These are phyloP conservation scores for Serendipita vermifera DNA, from an alignment of 768 basidiomycete genomes.

Conservation along the genomic window DNA sequence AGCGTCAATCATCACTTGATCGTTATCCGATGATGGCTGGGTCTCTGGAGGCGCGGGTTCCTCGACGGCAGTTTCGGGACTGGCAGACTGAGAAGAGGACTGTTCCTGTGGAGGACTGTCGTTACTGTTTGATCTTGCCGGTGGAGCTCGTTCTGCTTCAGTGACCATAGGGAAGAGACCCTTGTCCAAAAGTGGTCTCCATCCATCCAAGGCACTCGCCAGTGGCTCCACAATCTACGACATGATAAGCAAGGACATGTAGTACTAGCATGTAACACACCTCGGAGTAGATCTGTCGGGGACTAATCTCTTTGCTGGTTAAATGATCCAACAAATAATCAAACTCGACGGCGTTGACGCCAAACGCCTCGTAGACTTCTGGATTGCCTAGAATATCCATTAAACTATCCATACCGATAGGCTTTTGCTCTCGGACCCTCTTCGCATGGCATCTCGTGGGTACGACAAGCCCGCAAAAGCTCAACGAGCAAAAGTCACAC, in stretches of 20 bases:
- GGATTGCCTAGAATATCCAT: constrained; percentile 50
- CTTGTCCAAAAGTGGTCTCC: background rate
- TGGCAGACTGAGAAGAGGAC: background rate
- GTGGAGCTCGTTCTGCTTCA: background rate
- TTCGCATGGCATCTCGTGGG: constrained; percentile 58
- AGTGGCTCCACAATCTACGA: background rate
- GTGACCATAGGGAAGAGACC: background rate
- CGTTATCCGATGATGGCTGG: background rate
- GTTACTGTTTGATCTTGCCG: background rate
- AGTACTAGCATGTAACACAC: constrained; percentile 26
- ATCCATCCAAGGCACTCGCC: background rate
- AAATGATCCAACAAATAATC: constrained; percentile 78
- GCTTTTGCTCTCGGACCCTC: constrained; percentile 45
- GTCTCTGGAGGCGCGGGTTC: background rate
- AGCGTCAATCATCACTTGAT: background rate
- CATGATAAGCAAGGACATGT: background rate
- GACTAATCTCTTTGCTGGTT: constrained; percentile 44
- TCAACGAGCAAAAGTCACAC: constrained; percentile 73
- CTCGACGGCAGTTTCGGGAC: constrained; percentile 1
- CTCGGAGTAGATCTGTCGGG: constrained; percentile 64
- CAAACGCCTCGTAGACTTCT: constrained; percentile 65
- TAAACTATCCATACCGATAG: constrained; percentile 52
- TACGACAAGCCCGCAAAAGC: constrained; percentile 70
- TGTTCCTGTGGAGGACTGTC: background rate
- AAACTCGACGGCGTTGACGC: constrained; percentile 64